Evolutionary conservation across 352 stramenopile genomes (phyloP).

Genomic region (Pythium coloratum): DNA sequence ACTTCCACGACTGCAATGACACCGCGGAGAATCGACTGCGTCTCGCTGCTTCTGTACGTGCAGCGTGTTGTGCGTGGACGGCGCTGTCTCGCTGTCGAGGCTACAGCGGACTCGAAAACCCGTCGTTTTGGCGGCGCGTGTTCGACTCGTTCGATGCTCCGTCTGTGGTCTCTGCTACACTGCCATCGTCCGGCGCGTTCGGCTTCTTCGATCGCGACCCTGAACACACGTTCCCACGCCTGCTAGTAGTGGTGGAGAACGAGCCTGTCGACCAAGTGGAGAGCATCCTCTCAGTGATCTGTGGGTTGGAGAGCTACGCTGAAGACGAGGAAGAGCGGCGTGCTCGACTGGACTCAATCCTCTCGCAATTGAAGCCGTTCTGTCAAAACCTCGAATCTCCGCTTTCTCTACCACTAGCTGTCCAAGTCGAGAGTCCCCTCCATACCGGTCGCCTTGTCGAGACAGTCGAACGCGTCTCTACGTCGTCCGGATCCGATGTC

Average conservation of each 20-base stretch:
- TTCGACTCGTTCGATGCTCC: neutral
- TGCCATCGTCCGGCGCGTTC: neutral
- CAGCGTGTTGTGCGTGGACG: neutral
- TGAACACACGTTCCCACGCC: neutral
- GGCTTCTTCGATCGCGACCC: neutral
- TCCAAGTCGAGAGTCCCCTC: neutral
- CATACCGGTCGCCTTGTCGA: neutral
- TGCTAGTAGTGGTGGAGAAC: neutral
- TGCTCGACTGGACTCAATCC: neutral
- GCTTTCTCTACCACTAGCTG: neutral
- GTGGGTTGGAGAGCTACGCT: neutral
- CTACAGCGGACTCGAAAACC: neutral
- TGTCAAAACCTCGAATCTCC: neutral
- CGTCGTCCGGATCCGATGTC: neutral
- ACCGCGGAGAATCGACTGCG: neutral
- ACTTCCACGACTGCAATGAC: neutral
- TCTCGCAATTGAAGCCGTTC: too few species aligned
- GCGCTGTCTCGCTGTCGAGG: neutral
- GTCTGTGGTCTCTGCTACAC: too few species aligned
- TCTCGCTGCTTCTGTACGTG: neutral
- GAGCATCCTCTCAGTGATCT: neutral
- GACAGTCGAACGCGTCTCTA: neutral
- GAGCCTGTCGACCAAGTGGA: neutral
- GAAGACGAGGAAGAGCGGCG: neutral
- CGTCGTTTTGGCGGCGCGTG: neutral